phyloP scores from a whole-genome alignment of 2,329 filamentous ascomycete genomes.

The Orbilia blumenaviensis region DNA sequence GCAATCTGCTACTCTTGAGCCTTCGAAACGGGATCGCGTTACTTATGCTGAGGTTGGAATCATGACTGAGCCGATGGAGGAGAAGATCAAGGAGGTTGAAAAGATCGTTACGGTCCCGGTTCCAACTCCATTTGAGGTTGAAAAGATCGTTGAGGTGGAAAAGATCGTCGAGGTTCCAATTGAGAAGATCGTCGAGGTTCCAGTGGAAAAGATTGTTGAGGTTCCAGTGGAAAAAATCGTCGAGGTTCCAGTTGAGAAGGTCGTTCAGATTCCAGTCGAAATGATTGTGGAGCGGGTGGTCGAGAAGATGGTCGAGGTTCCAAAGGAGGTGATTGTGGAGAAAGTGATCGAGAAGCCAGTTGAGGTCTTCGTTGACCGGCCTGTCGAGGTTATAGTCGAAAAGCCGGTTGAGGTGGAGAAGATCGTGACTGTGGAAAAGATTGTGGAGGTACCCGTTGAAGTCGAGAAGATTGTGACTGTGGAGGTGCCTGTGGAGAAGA shows the following conservation, averaged over 20 bases:
- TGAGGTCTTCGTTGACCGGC: conserved; percentile 4
- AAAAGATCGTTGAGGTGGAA: conserved; percentile 40
- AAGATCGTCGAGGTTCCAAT: conserved; percentile 31
- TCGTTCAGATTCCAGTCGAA: conserved; percentile 18
- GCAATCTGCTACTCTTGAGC: conserved; percentile 42
- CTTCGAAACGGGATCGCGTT: conserved; percentile 39
- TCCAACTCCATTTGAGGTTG: conserved; percentile 6
- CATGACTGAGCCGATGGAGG: conserved; percentile 47
- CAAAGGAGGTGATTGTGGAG: not conserved
- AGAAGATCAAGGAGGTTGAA: conserved; percentile 41
- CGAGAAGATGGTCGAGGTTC: conserved; percentile 24
- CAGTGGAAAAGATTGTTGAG: conserved; percentile 24
- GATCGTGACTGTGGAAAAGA: conserved; percentile 47
- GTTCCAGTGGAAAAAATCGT: conserved; percentile 16
- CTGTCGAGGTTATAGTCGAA: conserved; percentile 22
- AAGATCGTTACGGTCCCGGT: conserved; percentile 40
- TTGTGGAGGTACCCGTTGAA: conserved; percentile 19
- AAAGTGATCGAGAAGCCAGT: conserved; percentile 15
- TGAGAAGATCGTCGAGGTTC: conserved; percentile 5
- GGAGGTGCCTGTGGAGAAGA: conserved; percentile 2
- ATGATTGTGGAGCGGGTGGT: not conserved
- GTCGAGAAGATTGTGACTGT: conserved; percentile 24
- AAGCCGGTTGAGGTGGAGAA: conserved; percentile 25
- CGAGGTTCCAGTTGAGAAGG: conserved; percentile 12
- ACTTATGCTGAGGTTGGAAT: conserved; percentile 23